Conservation (phyloP, 1,284 basidiomycete species). For the Apiotrichum brassicae region DNA sequence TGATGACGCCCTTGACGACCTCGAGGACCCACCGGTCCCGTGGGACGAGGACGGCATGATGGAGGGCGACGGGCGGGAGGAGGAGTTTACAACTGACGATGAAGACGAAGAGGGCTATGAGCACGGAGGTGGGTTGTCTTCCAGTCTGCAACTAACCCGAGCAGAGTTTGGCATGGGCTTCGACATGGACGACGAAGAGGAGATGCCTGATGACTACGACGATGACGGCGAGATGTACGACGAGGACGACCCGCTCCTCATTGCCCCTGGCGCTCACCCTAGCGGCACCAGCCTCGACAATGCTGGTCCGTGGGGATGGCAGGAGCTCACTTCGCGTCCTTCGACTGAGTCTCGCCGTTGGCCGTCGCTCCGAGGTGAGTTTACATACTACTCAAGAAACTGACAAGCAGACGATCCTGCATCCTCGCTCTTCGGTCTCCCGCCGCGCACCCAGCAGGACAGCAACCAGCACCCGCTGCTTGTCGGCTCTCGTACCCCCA, state of each 20-base stretch:
- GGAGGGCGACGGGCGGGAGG: conserved; percentile 27
- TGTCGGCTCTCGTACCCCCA: conserved; percentile 32
- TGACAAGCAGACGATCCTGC: conserved; percentile 12
- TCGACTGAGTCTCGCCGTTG: no score
- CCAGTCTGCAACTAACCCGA: no score
- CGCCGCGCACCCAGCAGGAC: conserved; percentile 43
- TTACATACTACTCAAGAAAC: no score
- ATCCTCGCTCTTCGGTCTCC: conserved; percentile 20
- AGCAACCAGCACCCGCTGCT: conserved; percentile 75
- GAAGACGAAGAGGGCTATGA: conserved; percentile 59
- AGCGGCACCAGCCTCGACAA: neutral
- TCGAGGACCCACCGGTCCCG: conserved; percentile 18
- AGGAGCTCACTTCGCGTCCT: neutral
- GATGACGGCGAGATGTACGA: conserved; percentile 20
- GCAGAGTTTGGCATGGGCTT: conserved; percentile 9
- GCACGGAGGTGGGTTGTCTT: no score
- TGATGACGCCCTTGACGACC: conserved; percentile 24
- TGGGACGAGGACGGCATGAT: conserved; percentile 51
- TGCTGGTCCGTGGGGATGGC: conserved; percentile 34
- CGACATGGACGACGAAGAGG: conserved; percentile 47
- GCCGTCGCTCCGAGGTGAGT: no score
- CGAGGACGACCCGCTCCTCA: conserved; percentile 1
- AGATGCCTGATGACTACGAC: conserved; percentile 39
- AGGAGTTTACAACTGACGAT: conserved; percentile 17
- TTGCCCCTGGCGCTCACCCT: neutral